Evolutionary conservation across 495 filamentous ascomycete genomes (phyloP).

Genomic region (Hypoxylon intermedium): DNA sequence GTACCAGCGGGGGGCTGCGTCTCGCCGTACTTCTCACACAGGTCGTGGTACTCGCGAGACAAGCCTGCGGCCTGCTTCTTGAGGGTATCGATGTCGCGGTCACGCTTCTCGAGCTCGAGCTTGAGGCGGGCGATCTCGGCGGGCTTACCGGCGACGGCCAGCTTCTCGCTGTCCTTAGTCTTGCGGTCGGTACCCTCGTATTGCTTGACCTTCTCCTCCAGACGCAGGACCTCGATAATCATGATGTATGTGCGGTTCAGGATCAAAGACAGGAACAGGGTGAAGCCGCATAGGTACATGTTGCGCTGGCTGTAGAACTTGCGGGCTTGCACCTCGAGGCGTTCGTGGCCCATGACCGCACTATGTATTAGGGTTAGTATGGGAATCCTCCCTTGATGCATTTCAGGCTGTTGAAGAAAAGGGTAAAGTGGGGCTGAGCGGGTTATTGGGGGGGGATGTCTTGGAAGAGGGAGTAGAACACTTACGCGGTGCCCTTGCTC

Average conservation of each 20-base stretch:
- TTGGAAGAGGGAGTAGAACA: conserved; percentile 5
- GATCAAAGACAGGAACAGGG: conserved; percentile 96
- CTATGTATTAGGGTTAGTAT: conserved; percentile 36
- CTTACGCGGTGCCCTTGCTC: conserved; percentile 37
- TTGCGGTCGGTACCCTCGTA: conserved; percentile 78
- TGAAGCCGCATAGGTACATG: conserved; percentile 99
- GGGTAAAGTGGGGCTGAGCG: background rate
- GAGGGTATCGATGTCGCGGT: conserved; percentile 77
- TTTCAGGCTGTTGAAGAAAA: background rate
- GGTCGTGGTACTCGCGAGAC: conserved; percentile 77
- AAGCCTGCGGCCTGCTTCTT: conserved; percentile 86
- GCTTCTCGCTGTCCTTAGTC: conserved; percentile 76
- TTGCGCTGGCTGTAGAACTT: conserved; percentile 99
- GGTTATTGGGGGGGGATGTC: background rate
- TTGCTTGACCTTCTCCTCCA: conserved; percentile 90
- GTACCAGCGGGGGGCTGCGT: conserved; percentile 58
- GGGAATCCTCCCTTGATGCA: too few relatives aligned
- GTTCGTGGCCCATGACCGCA: conserved; percentile 83
- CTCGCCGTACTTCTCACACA: conserved; percentile 78
- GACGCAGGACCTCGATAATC: conserved; percentile 91
- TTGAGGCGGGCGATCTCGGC: conserved; percentile 65
- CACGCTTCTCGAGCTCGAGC: conserved; percentile 73
- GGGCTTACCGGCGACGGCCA: conserved; percentile 74
- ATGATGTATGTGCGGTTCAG: conserved; percentile 98
- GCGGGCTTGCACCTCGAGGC: conserved; percentile 97